Evolutionary conservation across 441 rosid genomes (phyloP).

Genomic region (Syzygium malaccense): DNA sequence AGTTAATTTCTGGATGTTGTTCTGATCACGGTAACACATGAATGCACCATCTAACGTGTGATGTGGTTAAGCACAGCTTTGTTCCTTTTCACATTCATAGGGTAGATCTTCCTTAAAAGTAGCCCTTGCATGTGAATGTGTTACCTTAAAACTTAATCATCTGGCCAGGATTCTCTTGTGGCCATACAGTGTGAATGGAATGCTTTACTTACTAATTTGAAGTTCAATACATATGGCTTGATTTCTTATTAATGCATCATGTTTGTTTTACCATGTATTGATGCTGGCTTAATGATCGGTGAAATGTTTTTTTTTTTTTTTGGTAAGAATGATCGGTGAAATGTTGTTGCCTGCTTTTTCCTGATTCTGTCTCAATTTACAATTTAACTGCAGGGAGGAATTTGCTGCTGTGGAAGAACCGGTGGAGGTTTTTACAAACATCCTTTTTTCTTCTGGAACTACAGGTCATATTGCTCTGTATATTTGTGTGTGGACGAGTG

Average conservation of each 20-base stretch:
- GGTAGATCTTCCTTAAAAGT: background rate
- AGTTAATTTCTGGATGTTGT: background rate
- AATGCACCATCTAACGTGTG: background rate
- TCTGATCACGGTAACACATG: background rate
- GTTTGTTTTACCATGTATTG: background rate
- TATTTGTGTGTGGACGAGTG: background rate
- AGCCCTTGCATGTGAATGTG: background rate
- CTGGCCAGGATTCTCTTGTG: background rate
- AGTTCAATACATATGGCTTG: background rate
- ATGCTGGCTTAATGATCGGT: background rate
- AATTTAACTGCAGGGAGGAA: conserved; percentile 52
- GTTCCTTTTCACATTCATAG: background rate
- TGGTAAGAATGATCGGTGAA: background rate
- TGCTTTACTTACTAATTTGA: background rate
- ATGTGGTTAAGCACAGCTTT: background rate
- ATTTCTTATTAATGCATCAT: background rate
- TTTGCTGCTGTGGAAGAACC: conserved; percentile 70
- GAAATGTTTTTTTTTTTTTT: too few relatives aligned
- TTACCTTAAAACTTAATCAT: background rate
- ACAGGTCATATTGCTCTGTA: conserved; percentile 38
- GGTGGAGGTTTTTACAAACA: conserved; percentile 68
- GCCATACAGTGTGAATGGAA: background rate
- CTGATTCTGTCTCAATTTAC: background rate
- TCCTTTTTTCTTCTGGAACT: conserved; percentile 96
- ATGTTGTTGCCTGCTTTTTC: background rate